Evolutionary conservation across 208 protist genomes (phyloP).

Genomic region (Acanthamoeba sp.): DNA sequence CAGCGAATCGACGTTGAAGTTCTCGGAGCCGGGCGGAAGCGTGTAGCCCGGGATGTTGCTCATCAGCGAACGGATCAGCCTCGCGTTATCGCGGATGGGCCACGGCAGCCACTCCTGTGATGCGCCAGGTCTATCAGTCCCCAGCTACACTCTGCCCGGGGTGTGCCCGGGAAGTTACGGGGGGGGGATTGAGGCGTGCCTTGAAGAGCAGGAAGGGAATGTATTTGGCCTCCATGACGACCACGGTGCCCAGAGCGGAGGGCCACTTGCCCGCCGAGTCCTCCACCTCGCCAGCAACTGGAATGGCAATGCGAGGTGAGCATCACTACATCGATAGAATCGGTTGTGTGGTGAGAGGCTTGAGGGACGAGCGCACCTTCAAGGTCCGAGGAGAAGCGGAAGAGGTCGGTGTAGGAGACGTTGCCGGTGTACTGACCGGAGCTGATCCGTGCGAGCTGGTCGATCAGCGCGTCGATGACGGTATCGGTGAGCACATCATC

Average conservation of each 20-base stretch:
- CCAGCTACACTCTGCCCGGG: too few relatives aligned
- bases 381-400: constrained; percentile 41
- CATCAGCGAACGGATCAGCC: constrained; percentile 50
- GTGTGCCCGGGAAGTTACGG: too few relatives aligned
- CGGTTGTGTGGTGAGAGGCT: neutral
- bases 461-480: neutral
- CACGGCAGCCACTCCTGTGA: constrained; percentile 67
- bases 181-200: neutral
- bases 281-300: constrained; percentile 91
- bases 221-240: constrained; percentile 91
- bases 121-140: neutral
- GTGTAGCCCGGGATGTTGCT: constrained; percentile 43
- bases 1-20: constrained; percentile 43
- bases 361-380: neutral
- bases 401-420: constrained; percentile 5
- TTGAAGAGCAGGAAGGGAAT: constrained; percentile 76
- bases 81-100: constrained; percentile 59
- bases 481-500: neutral
- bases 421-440: constrained; percentile 53
- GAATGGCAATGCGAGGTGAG: neutral
- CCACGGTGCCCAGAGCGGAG: constrained; percentile 92
- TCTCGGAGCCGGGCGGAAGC: constrained; percentile 5
- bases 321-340: neutral
- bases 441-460: neutral
- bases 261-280: constrained; percentile 93